phyloP scores from a whole-genome alignment of 805 yeast genomes.

The Candida vartiovaarae region DNA sequence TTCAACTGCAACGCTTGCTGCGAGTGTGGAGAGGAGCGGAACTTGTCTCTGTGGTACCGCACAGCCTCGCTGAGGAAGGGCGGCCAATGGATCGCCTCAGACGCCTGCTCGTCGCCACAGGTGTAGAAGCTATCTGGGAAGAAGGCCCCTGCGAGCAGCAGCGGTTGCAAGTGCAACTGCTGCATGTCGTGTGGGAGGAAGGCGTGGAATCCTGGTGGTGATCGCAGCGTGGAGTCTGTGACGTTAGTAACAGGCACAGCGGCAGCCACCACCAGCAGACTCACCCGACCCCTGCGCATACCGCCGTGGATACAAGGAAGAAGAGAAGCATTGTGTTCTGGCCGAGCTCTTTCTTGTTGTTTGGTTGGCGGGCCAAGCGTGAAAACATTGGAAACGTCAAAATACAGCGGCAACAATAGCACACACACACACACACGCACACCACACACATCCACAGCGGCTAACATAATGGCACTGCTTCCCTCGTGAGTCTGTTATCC shows the following conservation, averaged over 20 bases:
- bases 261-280: neutral
- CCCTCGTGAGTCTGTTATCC: neutral
- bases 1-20: conserved; percentile 29
- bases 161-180: conserved; percentile 21
- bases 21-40: conserved; percentile 9
- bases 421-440: too few relatives aligned
- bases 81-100: conserved; percentile 69
- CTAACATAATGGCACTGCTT: neutral
- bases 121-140: conserved; percentile 65
- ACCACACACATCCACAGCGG: too few relatives aligned
- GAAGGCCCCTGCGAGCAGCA: conserved; percentile 53
- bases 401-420: too few relatives aligned
- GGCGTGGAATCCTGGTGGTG: conserved; percentile 26
- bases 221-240: conserved; percentile 29
- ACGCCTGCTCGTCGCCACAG: conserved; percentile 43
- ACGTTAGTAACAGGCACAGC: too few relatives aligned
- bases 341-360: too few relatives aligned
- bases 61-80: conserved; percentile 47
- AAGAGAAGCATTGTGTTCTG: neutral
- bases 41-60: conserved; percentile 27
- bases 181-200: conserved; percentile 29
- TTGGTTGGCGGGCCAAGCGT: too few relatives aligned
- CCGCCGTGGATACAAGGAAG: neutral
- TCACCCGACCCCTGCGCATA: conserved; percentile 4
- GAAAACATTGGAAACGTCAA: too few relatives aligned